A percentile compares a stretch with the other conserved stretches of the same genome.
These are phyloP conservation scores for Peziza echinospora DNA, from an alignment of 495 filamentous ascomycete species.

Conservation along the genomic window DNA sequence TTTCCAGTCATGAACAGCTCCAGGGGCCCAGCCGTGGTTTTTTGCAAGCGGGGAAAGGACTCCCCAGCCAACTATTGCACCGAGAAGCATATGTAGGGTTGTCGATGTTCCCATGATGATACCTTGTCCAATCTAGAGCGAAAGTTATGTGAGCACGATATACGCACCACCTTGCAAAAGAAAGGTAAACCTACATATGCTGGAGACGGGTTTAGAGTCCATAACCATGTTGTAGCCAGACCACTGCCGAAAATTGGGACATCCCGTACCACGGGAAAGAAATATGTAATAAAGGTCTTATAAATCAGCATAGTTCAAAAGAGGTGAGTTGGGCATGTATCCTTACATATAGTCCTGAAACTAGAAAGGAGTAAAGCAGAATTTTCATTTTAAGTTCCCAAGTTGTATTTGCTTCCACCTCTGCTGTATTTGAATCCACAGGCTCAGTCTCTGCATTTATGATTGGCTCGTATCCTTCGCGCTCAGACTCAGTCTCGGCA, in stretches of 20 bases:
- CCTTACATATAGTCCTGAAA: slow-evolving; percentile 15
- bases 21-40: slow-evolving; percentile 68
- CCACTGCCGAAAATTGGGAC: slow-evolving; percentile 62
- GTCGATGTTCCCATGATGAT: slow-evolving; percentile 44
- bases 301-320: slow-evolving; percentile 15
- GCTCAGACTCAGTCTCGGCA: slow-evolving; percentile 5
- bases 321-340: slow-evolving; percentile 27
- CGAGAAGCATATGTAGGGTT: slow-evolving; percentile 86
- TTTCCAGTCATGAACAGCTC: slow-evolving; percentile 67
- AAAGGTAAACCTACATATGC: slow-evolving; percentile 80
- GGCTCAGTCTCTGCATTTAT: neutral
- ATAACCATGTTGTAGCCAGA: slow-evolving; percentile 66
- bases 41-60: slow-evolving; percentile 78
- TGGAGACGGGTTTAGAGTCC: slow-evolving; percentile 86
- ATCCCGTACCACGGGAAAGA: slow-evolving; percentile 64
- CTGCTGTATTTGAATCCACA: neutral
- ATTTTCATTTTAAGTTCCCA: slow-evolving; percentile 34
- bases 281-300: slow-evolving; percentile 75
- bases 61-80: slow-evolving; percentile 78
- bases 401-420: slow-evolving; percentile 4
- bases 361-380: slow-evolving; percentile 21
- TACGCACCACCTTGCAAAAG: slow-evolving; percentile 17
- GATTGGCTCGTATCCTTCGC: slow-evolving; percentile 12
- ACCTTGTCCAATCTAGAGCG: slow-evolving; percentile 23
- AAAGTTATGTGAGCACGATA: neutral